These are phyloP conservation scores for Akanthomyces dipterigenus DNA, from an alignment of 2,329 filamentous ascomycete species.

Conservation along the genomic window DNA sequence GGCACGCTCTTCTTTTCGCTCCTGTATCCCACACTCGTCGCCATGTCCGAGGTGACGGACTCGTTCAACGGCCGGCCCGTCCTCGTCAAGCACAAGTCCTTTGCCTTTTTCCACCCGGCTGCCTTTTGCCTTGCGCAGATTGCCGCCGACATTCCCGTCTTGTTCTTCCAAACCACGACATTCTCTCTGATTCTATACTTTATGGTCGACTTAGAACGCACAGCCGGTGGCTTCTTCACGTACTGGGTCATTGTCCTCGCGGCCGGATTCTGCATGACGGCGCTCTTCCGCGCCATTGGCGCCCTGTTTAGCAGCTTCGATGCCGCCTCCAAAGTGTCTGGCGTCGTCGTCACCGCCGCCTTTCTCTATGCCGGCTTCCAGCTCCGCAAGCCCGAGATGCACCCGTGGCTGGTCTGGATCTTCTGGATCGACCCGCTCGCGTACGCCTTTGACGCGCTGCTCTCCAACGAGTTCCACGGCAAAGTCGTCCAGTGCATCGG, in stretches of 20 bases:
- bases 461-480: constrained; percentile 64
- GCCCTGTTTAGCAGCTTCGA: constrained; percentile 52
- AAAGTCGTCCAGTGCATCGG: constrained; percentile 45
- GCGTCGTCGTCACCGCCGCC: constrained; percentile 41
- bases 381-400: constrained; percentile 55
- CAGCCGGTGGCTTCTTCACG: constrained; percentile 65
- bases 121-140: constrained; percentile 53
- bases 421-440: constrained; percentile 62
- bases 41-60: constrained; percentile 60
- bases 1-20: constrained; percentile 60
- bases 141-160: constrained; percentile 46
- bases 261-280: constrained; percentile 51
- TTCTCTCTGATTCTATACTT: constrained; percentile 58
- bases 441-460: constrained; percentile 61
- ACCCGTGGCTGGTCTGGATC: constrained; percentile 57
- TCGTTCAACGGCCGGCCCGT: constrained; percentile 55
- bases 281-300: constrained; percentile 49
- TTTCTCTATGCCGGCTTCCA: constrained; percentile 60
- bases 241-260: constrained; percentile 49
- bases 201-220: constrained; percentile 61
- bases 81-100: constrained; percentile 50
- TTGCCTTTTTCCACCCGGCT: constrained; percentile 51
- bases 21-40: constrained; percentile 54
- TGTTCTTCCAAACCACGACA: constrained; percentile 49
- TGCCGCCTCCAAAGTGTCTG: constrained; percentile 50